phyloP scores from a whole-genome alignment of 83 land plant genomes.

The Larix sibirica region DNA sequence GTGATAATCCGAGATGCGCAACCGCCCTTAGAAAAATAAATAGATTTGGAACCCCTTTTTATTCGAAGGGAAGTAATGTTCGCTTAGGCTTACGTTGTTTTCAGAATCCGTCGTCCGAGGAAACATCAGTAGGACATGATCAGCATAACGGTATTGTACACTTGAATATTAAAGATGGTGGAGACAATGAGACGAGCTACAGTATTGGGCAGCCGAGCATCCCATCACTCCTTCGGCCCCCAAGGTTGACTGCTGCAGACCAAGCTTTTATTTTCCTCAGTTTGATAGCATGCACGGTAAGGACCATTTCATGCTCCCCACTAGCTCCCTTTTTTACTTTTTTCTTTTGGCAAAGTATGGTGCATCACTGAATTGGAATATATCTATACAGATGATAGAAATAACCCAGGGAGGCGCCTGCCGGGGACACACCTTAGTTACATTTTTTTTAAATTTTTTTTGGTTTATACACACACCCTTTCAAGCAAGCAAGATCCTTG shows the following conservation, averaged over 20 bases:
- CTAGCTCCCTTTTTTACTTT: no score
- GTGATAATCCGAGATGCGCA: neutral
- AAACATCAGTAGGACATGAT: neutral
- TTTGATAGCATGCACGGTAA: conserved; percentile 6
- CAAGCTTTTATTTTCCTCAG: conserved; percentile 12
- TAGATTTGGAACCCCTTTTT: neutral
- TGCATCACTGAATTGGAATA: no score
- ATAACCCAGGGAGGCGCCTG: no score
- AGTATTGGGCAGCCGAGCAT: neutral
- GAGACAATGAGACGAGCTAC: neutral
- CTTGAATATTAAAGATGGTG: neutral
- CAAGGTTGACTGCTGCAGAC: neutral
- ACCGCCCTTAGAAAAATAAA: neutral
- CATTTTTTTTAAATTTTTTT: no score
- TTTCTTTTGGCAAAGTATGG: no score
- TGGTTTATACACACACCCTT: no score
- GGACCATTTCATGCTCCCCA: neutral
- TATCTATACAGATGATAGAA: no score
- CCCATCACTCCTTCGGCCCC: neutral
- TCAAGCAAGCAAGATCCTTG: no score
- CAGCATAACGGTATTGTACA: neutral
- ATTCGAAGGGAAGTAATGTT: neutral
- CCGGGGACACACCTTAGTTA: no score
- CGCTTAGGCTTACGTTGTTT: neutral
- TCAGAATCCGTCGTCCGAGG: neutral